A percentile compares a stretch with the other conserved stretches of the same genome.
These are phyloP conservation scores for Cystobasidium ongulense DNA, from an alignment of 768 basidiomycete species.

Conservation along the genomic window DNA sequence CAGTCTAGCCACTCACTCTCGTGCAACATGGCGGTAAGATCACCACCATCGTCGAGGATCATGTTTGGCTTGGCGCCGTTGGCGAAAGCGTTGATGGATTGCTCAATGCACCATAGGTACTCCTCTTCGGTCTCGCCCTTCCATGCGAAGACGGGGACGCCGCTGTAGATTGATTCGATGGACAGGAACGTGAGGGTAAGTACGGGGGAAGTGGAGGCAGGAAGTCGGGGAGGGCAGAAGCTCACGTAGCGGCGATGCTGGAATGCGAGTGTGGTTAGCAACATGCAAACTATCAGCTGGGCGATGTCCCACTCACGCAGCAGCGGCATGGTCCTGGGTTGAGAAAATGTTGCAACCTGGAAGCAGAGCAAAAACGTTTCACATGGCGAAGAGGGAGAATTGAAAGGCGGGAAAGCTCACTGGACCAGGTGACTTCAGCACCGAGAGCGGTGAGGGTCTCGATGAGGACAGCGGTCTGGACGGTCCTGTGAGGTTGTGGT, in stretches of 20 bases:
- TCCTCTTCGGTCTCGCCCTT: slow-evolving; percentile 99
- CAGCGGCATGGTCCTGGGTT: slow-evolving; percentile 97
- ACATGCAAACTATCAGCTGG: neutral
- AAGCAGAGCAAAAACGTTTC: neutral
- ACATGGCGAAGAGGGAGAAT: slow-evolving; percentile 5
- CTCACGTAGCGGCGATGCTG: slow-evolving; percentile 28
- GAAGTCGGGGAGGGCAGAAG: slow-evolving; percentile 14
- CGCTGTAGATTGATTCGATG: slow-evolving; percentile 66
- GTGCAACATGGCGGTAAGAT: slow-evolving; percentile 87
- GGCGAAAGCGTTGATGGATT: slow-evolving; percentile 80
- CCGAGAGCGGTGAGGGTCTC: slow-evolving; percentile 93
- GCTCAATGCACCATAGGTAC: slow-evolving; percentile 96
- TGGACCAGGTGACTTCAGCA: slow-evolving; percentile 94
- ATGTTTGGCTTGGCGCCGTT: slow-evolving; percentile 80
- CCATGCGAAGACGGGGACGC: slow-evolving; percentile 98
- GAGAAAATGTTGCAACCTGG: slow-evolving; percentile 80
- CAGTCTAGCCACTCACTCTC: slow-evolving; percentile 50
- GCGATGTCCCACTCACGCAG: slow-evolving; percentile 62
- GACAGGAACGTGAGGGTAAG: slow-evolving; percentile 1
- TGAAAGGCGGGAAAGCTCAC: slow-evolving; percentile 43
- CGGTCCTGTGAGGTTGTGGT: slow-evolving; percentile 60
- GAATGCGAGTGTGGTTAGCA: neutral
- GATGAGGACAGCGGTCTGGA: slow-evolving; percentile 96
- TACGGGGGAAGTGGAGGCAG: neutral
- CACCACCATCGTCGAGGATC: slow-evolving; percentile 99